Evolutionary conservation across 2,329 filamentous ascomycete genomes (phyloP).

Genomic region (Aspergillus sergii): DNA sequence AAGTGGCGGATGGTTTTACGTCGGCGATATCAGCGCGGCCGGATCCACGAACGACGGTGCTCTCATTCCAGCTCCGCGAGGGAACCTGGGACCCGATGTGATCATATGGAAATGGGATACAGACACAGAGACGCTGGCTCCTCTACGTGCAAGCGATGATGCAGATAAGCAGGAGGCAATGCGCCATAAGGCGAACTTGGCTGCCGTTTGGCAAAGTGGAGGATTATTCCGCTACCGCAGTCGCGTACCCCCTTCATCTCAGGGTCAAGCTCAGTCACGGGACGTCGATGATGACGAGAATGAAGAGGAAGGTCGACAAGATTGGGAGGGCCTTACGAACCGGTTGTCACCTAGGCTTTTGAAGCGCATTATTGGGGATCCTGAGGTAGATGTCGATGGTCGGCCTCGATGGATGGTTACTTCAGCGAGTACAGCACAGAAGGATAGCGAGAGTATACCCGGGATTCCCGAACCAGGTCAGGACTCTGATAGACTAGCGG

Average conservation of each 20-base stretch:
- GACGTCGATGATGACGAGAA: conserved; percentile 28
- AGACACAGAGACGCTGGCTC: conserved; percentile 38
- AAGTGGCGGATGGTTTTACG: conserved; percentile 64
- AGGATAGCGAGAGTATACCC: conserved; percentile 63
- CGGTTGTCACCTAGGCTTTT: conserved; percentile 54
- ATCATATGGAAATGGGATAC: conserved; percentile 58
- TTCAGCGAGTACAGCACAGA: conserved; percentile 58
- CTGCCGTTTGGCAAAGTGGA: conserved; percentile 58
- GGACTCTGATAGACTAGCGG: conserved; percentile 17
- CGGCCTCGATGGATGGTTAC: conserved; percentile 58
- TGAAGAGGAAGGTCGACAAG: conserved; percentile 47
- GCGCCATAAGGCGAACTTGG: conserved; percentile 58
- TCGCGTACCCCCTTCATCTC: conserved; percentile 36
- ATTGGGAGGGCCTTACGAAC: conserved; percentile 58
- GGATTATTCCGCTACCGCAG: conserved; percentile 45
- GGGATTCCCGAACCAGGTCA: conserved; percentile 48
- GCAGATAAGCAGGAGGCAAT: conserved; percentile 51
- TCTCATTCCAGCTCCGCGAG: conserved; percentile 16
- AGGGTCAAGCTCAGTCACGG: conserved; percentile 1
- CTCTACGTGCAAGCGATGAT: conserved; percentile 35
- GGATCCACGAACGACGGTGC: conserved; percentile 18
- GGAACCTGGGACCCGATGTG: conserved; percentile 45
- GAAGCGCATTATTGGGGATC: conserved; percentile 52
- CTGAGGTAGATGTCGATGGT: conserved; percentile 38
- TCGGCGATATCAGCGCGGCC: conserved; percentile 41